Percentiles rank a stretch among this genome's conserved stretches.
Conservation (phyloP, 805 yeast species). For the Jamesozyma gamospora region DNA sequence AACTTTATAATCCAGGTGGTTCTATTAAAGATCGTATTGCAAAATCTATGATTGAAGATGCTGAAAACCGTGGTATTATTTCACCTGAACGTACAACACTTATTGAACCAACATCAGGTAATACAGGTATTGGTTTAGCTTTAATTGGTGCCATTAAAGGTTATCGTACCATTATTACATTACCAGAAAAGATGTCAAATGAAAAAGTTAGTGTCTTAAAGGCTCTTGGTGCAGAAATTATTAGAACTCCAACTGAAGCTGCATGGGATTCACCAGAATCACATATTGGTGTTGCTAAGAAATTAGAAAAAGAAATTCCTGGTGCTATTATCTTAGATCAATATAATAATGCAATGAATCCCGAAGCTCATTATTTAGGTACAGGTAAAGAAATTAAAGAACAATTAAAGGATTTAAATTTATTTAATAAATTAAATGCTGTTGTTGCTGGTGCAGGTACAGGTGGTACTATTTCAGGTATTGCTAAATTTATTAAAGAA, state of each 20-base stretch:
- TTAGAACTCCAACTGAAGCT: slow-evolving; percentile 86
- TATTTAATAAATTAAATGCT: slow-evolving; percentile 52
- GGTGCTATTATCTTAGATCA: slow-evolving; percentile 79
- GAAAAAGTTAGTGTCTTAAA: slow-evolving; percentile 81
- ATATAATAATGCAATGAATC: slow-evolving; percentile 69
- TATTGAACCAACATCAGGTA: slow-evolving; percentile 86
- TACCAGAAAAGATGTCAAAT: slow-evolving; percentile 88
- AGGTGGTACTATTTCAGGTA: slow-evolving; percentile 86
- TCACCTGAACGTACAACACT: slow-evolving; percentile 72
- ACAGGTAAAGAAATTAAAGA: slow-evolving; percentile 82
- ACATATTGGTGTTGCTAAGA: slow-evolving; percentile 79
- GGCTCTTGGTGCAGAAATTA: slow-evolving; percentile 84
- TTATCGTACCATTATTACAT: slow-evolving; percentile 75
- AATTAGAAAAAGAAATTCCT: slow-evolving; percentile 73
- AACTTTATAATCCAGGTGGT: slow-evolving; percentile 81
- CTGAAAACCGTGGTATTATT: slow-evolving; percentile 65
- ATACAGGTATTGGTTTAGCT: slow-evolving; percentile 86
- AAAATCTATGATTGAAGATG: slow-evolving; percentile 75
- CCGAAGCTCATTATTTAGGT: slow-evolving; percentile 73
- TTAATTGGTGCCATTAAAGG: slow-evolving; percentile 81
- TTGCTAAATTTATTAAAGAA: slow-evolving; percentile 65
- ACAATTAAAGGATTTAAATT: slow-evolving; percentile 41
- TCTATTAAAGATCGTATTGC: slow-evolving; percentile 87
- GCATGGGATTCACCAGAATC: slow-evolving; percentile 91
- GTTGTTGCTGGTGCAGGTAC: slow-evolving; percentile 91